Percentiles rank a stretch among this genome's conserved stretches.
phyloP scores from a whole-genome alignment of 2,329 filamentous ascomycete genomes.

The Calonectria leucothoes region DNA sequence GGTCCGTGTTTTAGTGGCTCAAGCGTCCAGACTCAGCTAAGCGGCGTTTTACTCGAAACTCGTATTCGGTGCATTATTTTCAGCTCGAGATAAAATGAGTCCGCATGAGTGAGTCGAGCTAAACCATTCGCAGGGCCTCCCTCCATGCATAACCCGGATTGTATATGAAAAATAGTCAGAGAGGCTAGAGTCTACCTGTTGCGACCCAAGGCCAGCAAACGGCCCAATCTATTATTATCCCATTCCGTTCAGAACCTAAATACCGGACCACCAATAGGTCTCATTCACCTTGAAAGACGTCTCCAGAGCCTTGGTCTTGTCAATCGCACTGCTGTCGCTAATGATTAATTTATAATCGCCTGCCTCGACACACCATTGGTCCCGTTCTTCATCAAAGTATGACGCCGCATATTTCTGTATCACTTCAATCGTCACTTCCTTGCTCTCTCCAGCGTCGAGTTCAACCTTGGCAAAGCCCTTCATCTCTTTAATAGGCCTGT shows the following conservation, averaged over 20 bases:
- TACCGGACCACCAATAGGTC: not conserved
- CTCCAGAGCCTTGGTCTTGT: not conserved
- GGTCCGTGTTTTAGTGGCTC: too few relatives aligned
- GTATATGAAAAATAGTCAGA: too few relatives aligned
- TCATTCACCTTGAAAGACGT: not conserved
- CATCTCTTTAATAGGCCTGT: not conserved
- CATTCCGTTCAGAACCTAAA: not conserved
- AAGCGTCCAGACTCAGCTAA: too few relatives aligned
- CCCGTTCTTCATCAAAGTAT: not conserved
- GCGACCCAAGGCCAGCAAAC: too few relatives aligned
- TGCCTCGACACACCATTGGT: not conserved
- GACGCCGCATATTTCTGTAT: not conserved
- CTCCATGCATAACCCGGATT: too few relatives aligned
- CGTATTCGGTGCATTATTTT: too few relatives aligned
- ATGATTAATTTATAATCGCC: not conserved
- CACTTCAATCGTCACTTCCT: not conserved
- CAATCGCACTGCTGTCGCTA: not conserved
- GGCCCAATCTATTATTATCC: too few relatives aligned
- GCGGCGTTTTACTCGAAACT: too few relatives aligned
- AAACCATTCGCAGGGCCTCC: too few relatives aligned
- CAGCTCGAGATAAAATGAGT: too few relatives aligned
- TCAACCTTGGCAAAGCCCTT: not conserved
- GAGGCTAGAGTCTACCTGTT: too few relatives aligned
- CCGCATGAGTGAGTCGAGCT: too few relatives aligned
- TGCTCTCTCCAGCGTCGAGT: not conserved